These are phyloP conservation scores for Trichoderma reesei DNA, from an alignment of 495 filamentous ascomycete species.

Conservation along the genomic window DNA sequence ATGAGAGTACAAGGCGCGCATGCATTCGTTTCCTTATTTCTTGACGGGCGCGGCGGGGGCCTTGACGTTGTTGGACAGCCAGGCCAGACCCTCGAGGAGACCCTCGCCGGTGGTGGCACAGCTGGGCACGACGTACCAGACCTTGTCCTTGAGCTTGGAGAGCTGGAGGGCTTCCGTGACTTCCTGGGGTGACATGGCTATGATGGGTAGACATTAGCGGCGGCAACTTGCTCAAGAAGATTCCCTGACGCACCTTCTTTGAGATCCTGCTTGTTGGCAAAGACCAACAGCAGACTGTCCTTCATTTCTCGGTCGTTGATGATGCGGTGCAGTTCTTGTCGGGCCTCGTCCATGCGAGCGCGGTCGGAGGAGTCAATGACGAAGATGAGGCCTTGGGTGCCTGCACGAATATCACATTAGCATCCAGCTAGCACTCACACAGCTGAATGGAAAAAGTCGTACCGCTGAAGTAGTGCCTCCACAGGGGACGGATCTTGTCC, in stretches of 20 bases:
- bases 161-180: slow-evolving; percentile 80
- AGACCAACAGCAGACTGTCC: slow-evolving; percentile 84
- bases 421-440: neutral
- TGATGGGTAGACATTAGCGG: neutral
- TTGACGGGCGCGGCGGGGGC: slow-evolving; percentile 46
- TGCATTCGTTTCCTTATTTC: slow-evolving; percentile 26
- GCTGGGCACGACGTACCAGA: slow-evolving; percentile 94
- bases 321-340: slow-evolving; percentile 83
- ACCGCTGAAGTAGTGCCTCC: slow-evolving; percentile 98
- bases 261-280: slow-evolving; percentile 98
- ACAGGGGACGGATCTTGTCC: slow-evolving; percentile 96
- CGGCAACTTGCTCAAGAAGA: slow-evolving; percentile 8
- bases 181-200: slow-evolving; percentile 80
- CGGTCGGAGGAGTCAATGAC: slow-evolving; percentile 91
- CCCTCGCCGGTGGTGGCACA: slow-evolving; percentile 91
- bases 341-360: slow-evolving; percentile 78
- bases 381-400: slow-evolving; percentile 95
- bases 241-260: slow-evolving; percentile 53
- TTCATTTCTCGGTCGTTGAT: slow-evolving; percentile 98
- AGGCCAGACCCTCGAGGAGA: slow-evolving; percentile 84
- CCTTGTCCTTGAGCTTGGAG: slow-evolving; percentile 76
- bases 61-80: slow-evolving; percentile 93
- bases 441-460: slow-evolving; percentile 23
- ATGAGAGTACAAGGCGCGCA: neutral
- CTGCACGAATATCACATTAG: slow-evolving; percentile 26